Evolutionary conservation across 768 basidiomycete genomes (phyloP).

Genomic region (Brasilioporus rufonigricans): DNA sequence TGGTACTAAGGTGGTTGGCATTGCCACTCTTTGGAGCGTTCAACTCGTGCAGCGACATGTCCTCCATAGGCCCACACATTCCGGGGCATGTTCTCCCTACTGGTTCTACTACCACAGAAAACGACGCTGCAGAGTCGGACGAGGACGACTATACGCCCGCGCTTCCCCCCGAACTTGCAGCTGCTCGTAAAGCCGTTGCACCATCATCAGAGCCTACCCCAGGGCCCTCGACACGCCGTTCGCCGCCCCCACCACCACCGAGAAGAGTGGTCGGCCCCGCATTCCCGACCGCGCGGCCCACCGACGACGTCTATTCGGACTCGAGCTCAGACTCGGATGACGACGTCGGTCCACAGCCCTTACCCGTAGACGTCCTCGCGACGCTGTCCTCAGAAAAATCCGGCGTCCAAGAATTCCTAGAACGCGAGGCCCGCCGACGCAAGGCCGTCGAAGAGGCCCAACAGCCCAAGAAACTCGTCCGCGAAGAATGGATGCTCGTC

Average conservation of each 20-base stretch:
- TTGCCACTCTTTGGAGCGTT: background rate
- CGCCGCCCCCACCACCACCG: conserved; percentile 15
- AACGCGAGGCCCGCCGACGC: conserved; percentile 74
- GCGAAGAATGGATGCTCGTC: conserved; percentile 98
- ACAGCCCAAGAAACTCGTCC: conserved; percentile 73
- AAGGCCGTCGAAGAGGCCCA: conserved; percentile 76
- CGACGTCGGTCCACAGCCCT: conserved; percentile 82
- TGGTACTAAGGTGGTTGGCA: background rate
- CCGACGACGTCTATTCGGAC: conserved; percentile 24
- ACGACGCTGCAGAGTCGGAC: conserved; percentile 35
- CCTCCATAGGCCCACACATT: conserved; percentile 55
- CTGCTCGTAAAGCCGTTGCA: conserved; percentile 37
- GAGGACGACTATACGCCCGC: conserved; percentile 71
- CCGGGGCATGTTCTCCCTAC: conserved; percentile 45
- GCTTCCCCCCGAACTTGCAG: conserved; percentile 68
- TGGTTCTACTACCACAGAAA: conserved; percentile 12
- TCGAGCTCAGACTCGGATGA: conserved; percentile 65
- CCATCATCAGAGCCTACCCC: conserved; percentile 23
- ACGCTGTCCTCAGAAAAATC: conserved; percentile 47
- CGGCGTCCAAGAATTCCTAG: conserved; percentile 80
- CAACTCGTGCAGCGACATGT: conserved; percentile 16
- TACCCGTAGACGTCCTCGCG: conserved; percentile 43
- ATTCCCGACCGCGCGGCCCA: conserved; percentile 40
- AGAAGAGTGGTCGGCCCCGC: conserved; percentile 52
- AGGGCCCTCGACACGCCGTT: conserved; percentile 22